Evolutionary conservation across 1,139 yeast species (phyloP).

Genomic region (Hyphopichia burtonii): DNA sequence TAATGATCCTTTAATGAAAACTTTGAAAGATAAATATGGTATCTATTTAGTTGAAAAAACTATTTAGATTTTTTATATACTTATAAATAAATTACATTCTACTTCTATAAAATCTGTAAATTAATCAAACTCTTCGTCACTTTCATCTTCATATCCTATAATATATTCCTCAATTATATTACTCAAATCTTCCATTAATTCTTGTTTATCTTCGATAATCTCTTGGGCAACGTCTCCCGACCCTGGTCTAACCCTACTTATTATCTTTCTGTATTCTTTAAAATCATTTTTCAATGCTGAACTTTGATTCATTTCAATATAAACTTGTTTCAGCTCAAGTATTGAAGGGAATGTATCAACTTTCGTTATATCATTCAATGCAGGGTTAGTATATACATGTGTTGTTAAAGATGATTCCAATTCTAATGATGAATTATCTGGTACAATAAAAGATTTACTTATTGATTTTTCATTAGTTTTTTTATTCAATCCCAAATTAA

Average conservation of each 20-base stretch:
- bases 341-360: slow-evolving; percentile 36
- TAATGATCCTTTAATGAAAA: slow-evolving; percentile 86
- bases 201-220: slow-evolving; percentile 67
- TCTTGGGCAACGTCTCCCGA: slow-evolving; percentile 16
- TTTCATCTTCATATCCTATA: slow-evolving; percentile 49
- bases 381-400: slow-evolving; percentile 16
- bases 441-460: slow-evolving; percentile 9
- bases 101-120: background rate
- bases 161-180: slow-evolving; percentile 53
- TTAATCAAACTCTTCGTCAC: slow-evolving; percentile 31
- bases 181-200: slow-evolving; percentile 56
- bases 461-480: slow-evolving; percentile 1
- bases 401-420: slow-evolving; percentile 11
- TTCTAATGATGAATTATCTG: slow-evolving; percentile 5
- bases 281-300: slow-evolving; percentile 45
- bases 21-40: slow-evolving; percentile 85
- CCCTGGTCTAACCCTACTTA: slow-evolving; percentile 32
- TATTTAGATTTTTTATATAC: slow-evolving; percentile 22
- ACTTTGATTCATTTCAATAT: slow-evolving; percentile 44
- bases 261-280: slow-evolving; percentile 45
- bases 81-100: too few species aligned
- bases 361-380: slow-evolving; percentile 20
- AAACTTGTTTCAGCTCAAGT: slow-evolving; percentile 14
- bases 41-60: slow-evolving; percentile 89
- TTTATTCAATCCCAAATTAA: slow-evolving; percentile 9